Evolutionary conservation across 192 early-diverging fungal species (phyloP), one percentile per base, ranked within the genome.

Genomic region (Coemansia sp.): DNA sequence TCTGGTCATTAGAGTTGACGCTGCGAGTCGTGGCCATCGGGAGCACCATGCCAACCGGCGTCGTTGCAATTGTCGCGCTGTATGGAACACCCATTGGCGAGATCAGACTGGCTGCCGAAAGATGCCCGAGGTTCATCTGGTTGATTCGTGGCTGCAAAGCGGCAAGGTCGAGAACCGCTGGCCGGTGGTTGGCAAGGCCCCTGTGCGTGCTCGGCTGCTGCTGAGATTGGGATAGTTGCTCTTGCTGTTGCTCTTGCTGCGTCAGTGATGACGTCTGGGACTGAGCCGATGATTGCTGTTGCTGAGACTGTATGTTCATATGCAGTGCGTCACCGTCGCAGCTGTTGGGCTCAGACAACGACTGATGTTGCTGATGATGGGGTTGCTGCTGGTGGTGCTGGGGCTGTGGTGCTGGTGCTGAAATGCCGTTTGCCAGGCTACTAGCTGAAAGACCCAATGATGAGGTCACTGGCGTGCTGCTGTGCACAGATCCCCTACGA

Each of bases 1-100:
- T 99, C 76, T 97, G 95, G 80, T 99, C 95, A 38, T 93, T 69
- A 71, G 83, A 75, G 66, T 84, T 81, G 62, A 81, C 79, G 62
- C 75, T 79, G 64, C 83, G 83, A 11, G 83, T 84, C 22, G 70
- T 79, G 3, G 82, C 76, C 73, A 79, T 79, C 1, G 82, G 73
- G 48, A 83, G 55, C 14, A 71, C 69, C 75, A 82, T 73, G 19
- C 80, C 80, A 3, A 56, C 49, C 0, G 74, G 67, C 54, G 79
- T 76, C 15, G 79, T 73, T 20, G 29, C 65, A 17, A 68, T 52
- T 33, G 71, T 33, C 8, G 79, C 71, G 55, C 62, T 74, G 65
- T 71, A 77, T 8, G 80, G 80, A 48, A 70, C 55, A 35, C 79
- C 70, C 73, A 75, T 70, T 0, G 79, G 73, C 64, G 79, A 75